A percentile compares a stretch with the other conserved stretches of the same genome.
Conservation (phyloP, 805 yeast species). For the Schizosaccharomyces octosporus region DNA sequence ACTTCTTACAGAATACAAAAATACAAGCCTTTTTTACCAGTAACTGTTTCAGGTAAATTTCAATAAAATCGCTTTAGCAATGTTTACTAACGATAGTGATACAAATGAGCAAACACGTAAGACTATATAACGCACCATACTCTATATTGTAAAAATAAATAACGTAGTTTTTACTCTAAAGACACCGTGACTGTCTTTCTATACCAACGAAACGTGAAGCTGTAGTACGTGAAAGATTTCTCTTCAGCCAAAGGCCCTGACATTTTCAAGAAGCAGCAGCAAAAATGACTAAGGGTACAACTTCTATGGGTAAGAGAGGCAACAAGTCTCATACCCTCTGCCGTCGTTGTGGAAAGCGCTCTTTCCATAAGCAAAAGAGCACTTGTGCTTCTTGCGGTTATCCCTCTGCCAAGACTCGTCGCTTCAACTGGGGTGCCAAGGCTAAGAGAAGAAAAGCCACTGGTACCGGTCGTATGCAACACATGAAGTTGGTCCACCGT, state of each 20-base stretch:
- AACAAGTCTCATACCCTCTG: conserved; percentile 98
- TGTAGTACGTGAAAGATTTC: too few relatives aligned
- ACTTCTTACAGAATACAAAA: too few relatives aligned
- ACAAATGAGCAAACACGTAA: too few relatives aligned
- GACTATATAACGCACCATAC: too few relatives aligned
- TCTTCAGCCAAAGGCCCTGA: not conserved
- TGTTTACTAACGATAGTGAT: too few relatives aligned
- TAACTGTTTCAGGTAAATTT: too few relatives aligned
- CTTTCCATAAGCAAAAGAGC: conserved; percentile 98
- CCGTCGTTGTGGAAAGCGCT: conserved; percentile 81
- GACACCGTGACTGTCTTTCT: not conserved
- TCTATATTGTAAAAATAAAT: too few relatives aligned
- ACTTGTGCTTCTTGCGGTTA: conserved; percentile 97
- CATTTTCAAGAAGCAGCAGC: not conserved
- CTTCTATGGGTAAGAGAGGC: conserved; percentile 28
- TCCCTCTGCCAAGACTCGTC: conserved; percentile 94
- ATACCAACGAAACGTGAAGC: too few relatives aligned
- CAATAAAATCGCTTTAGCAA: too few relatives aligned
- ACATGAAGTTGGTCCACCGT: conserved; percentile 91
- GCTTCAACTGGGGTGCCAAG: conserved; percentile 93
- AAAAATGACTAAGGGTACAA: conserved; percentile 3
- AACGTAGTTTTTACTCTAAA: too few relatives aligned
- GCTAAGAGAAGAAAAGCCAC: conserved; percentile 99
- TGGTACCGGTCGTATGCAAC: conserved; percentile 98
- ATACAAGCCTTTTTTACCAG: too few relatives aligned